Percentiles rank a stretch among this genome's conserved stretches.
Conservation (phyloP, 306 rosid species). For the Hippophae gyantsensis region DNA sequence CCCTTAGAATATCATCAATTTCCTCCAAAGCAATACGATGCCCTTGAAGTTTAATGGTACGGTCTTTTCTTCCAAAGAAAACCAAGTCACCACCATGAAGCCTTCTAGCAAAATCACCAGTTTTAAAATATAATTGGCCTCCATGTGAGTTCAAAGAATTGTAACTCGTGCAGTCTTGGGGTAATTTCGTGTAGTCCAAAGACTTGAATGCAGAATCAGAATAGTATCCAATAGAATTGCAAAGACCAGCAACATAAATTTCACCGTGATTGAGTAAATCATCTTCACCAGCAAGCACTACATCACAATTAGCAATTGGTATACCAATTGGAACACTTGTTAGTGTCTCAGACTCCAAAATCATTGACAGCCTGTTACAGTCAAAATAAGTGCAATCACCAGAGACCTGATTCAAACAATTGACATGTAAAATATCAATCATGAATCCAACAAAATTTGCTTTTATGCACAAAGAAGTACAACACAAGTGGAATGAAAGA, state of each 20-base stretch:
- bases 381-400: slow-evolving; percentile 97
- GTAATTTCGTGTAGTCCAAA: slow-evolving; percentile 30
- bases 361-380: slow-evolving; percentile 72
- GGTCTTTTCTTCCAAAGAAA: slow-evolving; percentile 85
- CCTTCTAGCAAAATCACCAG: slow-evolving; percentile 65
- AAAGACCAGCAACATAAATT: slow-evolving; percentile 66
- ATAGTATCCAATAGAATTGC: slow-evolving; percentile 62
- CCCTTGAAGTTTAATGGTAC: slow-evolving; percentile 62
- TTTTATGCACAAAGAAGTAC: too few relatives aligned
- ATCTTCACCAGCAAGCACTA: slow-evolving; percentile 43
- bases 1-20: slow-evolving; percentile 58
- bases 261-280: slow-evolving; percentile 55
- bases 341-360: slow-evolving; percentile 48
- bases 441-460: slow-evolving; percentile 6
- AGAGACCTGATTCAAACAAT: slow-evolving; percentile 43
- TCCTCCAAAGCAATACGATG: slow-evolving; percentile 77
- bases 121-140: slow-evolving; percentile 41
- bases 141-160: slow-evolving; percentile 22
- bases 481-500: not conserved
- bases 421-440: slow-evolving; percentile 18
- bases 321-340: slow-evolving; percentile 79
- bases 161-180: slow-evolving; percentile 21
- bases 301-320: slow-evolving; percentile 70
- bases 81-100: slow-evolving; percentile 67
- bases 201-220: slow-evolving; percentile 30